A percentile compares a stretch with the other conserved stretches of the same genome.
phyloP scores from a whole-genome alignment of 73 alveolate genomes.

The Symbiodinium pilosum region DNA sequence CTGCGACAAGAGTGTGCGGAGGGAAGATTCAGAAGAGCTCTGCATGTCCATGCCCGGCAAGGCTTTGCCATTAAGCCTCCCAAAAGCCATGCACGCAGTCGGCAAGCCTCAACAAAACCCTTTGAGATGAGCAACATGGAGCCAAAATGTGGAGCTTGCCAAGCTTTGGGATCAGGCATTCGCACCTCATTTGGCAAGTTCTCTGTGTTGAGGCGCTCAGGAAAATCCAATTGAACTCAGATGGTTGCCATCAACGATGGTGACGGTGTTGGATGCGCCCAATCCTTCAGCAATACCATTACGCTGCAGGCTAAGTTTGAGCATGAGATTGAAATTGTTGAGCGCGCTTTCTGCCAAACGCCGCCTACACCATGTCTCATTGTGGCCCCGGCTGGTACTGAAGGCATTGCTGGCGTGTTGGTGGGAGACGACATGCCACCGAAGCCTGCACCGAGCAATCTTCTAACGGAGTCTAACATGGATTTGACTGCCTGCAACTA shows the following conservation, averaged over 20 bases:
- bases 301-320: too few relatives aligned
- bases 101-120: too few relatives aligned
- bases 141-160: slow-evolving; percentile 92
- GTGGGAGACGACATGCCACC: slow-evolving; percentile 72
- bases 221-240: background rate
- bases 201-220: background rate
- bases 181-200: slow-evolving; percentile 50
- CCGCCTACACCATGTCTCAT: background rate
- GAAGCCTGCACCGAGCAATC: background rate
- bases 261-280: slow-evolving; percentile 92
- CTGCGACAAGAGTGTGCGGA: slow-evolving; percentile 78
- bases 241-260: slow-evolving; percentile 50
- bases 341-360: too few relatives aligned
- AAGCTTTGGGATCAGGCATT: slow-evolving; percentile 87
- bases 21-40: slow-evolving; percentile 16
- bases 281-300: slow-evolving; percentile 26
- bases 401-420: slow-evolving; percentile 64
- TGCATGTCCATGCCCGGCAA: slow-evolving; percentile 15
- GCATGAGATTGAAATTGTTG: too few relatives aligned
- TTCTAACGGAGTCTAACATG: too few relatives aligned
- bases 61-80: slow-evolving; percentile 74
- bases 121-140: slow-evolving; percentile 20
- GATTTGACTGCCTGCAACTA: too few relatives aligned
- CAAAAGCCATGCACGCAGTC: background rate
- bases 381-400: slow-evolving; percentile 53